These are phyloP conservation scores for Tricholoma hemisulphureum DNA, from an alignment of 768 basidiomycete species.

Conservation along the genomic window DNA sequence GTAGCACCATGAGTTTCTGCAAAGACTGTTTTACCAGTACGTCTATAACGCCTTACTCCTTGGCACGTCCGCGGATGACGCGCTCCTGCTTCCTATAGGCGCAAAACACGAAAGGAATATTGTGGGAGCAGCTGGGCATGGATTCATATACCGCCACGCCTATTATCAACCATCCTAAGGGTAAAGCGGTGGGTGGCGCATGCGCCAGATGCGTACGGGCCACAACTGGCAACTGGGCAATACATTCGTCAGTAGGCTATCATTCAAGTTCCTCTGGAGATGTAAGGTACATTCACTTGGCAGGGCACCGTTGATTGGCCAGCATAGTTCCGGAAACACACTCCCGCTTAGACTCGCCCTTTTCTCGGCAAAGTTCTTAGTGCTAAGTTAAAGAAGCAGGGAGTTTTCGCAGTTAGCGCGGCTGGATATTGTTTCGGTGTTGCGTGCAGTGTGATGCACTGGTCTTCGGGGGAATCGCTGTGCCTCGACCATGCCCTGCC, in stretches of 20 bases:
- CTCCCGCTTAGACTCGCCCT: constrained; percentile 40
- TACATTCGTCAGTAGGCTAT: constrained; percentile 32
- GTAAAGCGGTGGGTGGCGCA: constrained; percentile 54
- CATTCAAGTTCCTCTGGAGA: too few species aligned
- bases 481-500: too few species aligned
- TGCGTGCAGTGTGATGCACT: too few species aligned
- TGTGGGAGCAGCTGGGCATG: constrained; percentile 45
- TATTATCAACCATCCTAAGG: constrained; percentile 44
- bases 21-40: constrained; percentile 54
- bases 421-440: constrained; percentile 74
- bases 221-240: constrained; percentile 43
- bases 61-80: neutral
- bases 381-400: constrained; percentile 61
- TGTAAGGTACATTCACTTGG: neutral
- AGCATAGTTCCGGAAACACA: constrained; percentile 52
- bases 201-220: constrained; percentile 53
- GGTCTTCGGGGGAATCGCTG: too few species aligned
- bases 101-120: constrained; percentile 50
- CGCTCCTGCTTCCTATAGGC: constrained; percentile 28
- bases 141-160: constrained; percentile 55
- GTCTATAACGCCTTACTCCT: constrained; percentile 6
- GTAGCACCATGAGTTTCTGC: constrained; percentile 37
- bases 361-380: constrained; percentile 50
- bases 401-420: constrained; percentile 56
- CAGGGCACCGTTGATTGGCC: constrained; percentile 22